phyloP scores from a whole-genome alignment of 2,329 filamentous ascomycete genomes.

The Sclerotinia trifoliorum region DNA sequence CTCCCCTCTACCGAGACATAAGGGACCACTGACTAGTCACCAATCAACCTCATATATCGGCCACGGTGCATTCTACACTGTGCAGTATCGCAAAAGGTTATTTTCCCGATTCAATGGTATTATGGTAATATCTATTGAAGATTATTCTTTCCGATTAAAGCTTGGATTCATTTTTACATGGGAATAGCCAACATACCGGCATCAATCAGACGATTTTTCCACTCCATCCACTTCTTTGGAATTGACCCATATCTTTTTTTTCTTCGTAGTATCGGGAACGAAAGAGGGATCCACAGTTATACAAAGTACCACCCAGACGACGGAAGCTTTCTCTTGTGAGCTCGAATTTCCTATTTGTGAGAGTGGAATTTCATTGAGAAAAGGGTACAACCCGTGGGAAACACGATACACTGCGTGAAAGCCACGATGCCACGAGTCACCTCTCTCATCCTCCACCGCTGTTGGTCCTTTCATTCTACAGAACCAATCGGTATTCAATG shows the following conservation, averaged over 20 bases:
- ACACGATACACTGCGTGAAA: constrained; percentile 23
- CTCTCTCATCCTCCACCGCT: constrained; percentile 12
- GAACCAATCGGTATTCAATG: constrained; percentile 11
- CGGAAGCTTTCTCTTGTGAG: constrained; percentile 11
- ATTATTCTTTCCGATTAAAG: not conserved
- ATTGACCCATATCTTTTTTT: constrained; percentile 18
- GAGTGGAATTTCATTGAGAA: not conserved
- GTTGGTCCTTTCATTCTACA: constrained; percentile 7
- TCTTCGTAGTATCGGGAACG: not conserved
- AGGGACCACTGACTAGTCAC: not conserved
- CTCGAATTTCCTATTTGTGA: constrained; percentile 6
- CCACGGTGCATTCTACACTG: too few species aligned
- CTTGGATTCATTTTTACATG: not conserved
- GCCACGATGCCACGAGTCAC: constrained; percentile 19
- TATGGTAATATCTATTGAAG: not conserved
- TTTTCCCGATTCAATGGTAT: not conserved
- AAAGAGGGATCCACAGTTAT: constrained; percentile 13
- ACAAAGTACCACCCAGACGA: constrained; percentile 14
- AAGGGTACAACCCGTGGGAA: constrained; percentile 5
- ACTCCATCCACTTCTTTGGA: constrained; percentile 14
- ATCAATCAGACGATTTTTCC: constrained; percentile 15
- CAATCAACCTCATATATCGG: not conserved
- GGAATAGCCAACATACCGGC: not conserved
- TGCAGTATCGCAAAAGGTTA: not conserved
- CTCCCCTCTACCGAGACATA: constrained; percentile 6